Evolutionary conservation across 192 early-diverging fungal genomes (phyloP).

Genomic region (Diversispora eburnea): DNA sequence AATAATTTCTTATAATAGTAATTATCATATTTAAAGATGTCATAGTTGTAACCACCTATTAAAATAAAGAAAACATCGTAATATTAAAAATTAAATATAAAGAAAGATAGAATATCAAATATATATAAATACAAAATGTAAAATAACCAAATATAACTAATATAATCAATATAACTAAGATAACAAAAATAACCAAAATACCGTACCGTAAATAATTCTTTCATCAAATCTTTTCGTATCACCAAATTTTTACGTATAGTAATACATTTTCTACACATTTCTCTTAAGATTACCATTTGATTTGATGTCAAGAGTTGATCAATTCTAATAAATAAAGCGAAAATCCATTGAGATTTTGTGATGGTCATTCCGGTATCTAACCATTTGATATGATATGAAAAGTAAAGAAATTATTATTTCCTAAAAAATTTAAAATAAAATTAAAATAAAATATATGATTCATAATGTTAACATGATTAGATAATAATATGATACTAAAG

Average conservation of each 20-base stretch:
- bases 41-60: conserved; percentile 5
- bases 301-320: conserved; percentile 37
- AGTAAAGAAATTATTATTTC: conserved; percentile 19
- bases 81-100: not conserved
- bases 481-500: not conserved
- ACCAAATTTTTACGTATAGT: conserved; percentile 26
- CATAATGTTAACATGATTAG: not conserved
- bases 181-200: too few relatives aligned
- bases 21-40: conserved; percentile 37
- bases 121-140: too few relatives aligned
- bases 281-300: conserved; percentile 33
- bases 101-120: not conserved
- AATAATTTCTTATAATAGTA: conserved; percentile 34
- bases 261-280: conserved; percentile 33
- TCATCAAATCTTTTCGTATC: not conserved
- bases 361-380: not conserved
- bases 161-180: not conserved
- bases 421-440: too few relatives aligned
- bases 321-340: conserved; percentile 32
- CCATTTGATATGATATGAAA: conserved; percentile 26
- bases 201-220: not conserved
- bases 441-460: not conserved
- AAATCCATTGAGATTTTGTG: conserved; percentile 36
- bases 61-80: not conserved
- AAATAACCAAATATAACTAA: not conserved